A percentile compares a stretch with the other conserved stretches of the same genome.
Evolutionary conservation across 495 filamentous ascomycete species (phyloP).

Genomic region (Neurospora tetrasperma): DNA sequence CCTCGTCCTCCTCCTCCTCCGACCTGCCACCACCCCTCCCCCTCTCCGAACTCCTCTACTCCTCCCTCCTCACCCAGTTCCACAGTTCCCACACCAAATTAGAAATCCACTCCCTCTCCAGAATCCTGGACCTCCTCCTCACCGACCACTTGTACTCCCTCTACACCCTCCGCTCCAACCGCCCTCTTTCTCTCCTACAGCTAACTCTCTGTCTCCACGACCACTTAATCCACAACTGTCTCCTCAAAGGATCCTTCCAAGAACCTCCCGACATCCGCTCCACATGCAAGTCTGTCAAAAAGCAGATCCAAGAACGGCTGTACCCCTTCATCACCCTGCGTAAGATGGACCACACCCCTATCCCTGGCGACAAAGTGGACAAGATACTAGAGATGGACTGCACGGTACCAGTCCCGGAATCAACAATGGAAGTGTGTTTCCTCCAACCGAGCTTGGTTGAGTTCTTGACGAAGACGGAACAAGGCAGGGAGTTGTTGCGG

Average conservation of each 20-base stretch:
- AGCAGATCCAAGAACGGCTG: background rate
- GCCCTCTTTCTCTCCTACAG: background rate
- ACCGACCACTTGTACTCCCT: background rate
- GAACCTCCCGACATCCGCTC: no score
- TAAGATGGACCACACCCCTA: background rate
- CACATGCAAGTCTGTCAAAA: no score
- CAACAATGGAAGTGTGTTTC: background rate
- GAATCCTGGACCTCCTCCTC: background rate
- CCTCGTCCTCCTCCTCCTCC: no score
- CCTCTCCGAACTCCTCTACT: background rate
- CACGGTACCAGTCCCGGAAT: no score
- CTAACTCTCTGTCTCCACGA: background rate
- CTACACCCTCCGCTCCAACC: background rate
- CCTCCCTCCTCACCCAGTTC: background rate
- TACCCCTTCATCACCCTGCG: background rate
- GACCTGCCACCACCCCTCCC: background rate
- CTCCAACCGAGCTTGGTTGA: background rate
- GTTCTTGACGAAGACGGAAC: background rate
- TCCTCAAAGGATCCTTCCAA: no score
- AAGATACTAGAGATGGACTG: no score
- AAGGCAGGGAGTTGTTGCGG: background rate
- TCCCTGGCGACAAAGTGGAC: no score
- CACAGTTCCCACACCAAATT: background rate
- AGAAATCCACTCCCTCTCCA: background rate
- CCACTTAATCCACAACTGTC: no score